phyloP scores from a whole-genome alignment of 441 rosid species.

The Metrosideros polymorpha region DNA sequence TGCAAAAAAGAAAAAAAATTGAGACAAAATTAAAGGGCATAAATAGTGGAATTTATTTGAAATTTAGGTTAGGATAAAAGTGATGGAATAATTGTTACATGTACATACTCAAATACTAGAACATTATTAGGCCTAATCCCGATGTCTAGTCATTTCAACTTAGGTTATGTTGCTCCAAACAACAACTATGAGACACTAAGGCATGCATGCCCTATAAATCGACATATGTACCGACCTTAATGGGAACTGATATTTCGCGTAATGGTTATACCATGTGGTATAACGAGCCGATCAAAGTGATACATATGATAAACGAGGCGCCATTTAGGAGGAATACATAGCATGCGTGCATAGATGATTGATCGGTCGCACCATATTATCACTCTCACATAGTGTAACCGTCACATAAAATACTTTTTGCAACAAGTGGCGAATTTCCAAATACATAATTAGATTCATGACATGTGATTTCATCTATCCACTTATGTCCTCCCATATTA shows the following conservation, averaged over 20 bases:
- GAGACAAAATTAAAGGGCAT: background rate
- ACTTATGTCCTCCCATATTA: too few relatives aligned
- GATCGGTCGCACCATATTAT: background rate
- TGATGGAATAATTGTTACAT: background rate
- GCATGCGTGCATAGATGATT: rapidly evolving
- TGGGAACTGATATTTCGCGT: background rate
- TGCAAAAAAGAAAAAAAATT: background rate
- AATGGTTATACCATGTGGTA: background rate
- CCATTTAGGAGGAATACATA: background rate
- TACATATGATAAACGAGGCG: rapidly evolving
- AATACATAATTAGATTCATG: background rate
- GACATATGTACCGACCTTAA: background rate
- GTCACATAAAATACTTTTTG: background rate
- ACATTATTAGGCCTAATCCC: background rate
- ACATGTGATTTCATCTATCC: too few relatives aligned
- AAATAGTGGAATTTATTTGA: background rate
- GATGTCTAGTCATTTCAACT: background rate
- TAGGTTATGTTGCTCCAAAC: background rate
- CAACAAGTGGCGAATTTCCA: background rate
- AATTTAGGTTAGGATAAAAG: background rate
- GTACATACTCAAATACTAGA: background rate
- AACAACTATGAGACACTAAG: background rate
- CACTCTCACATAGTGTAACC: background rate
- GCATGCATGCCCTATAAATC: background rate
- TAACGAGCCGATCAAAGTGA: background rate